Evolutionary conservation across 2,329 filamentous ascomycete genomes (phyloP), one percentile per base, ranked within the genome.

Genomic region (Colletotrichum lindemuthianum): DNA sequence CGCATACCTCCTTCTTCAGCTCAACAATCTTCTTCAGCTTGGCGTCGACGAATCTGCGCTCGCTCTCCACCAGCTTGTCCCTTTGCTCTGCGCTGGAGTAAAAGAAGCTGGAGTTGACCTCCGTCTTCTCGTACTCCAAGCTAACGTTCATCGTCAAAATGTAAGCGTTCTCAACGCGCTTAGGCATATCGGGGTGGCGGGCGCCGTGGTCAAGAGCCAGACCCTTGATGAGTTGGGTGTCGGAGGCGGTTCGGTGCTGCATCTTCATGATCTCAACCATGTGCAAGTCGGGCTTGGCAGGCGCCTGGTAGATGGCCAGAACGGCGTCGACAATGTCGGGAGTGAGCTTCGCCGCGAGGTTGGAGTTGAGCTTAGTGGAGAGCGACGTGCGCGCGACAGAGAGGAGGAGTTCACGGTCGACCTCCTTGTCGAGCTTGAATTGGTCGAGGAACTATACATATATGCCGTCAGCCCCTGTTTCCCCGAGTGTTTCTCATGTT

Each of bases 251-350:
- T 71, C 95, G 92, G 83, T 99, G 96, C 82, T 99, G 96, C 95
- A 99, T 98, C 78, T 97, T 98, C 96, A 99, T 99, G 73, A 99
- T 98, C 81, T 99, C 96, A 70, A 99, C 87, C 96, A 99, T 99
- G 84, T 98, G 95, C 74, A 99, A 81, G 80, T 99, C 96, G 60
- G 96, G 96, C 83, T 98, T 98, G 68, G 88, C 89, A 33, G 92
- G 92, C 15, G 92, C 84, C 77, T 93, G 87, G 83, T 97, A 94
- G 77, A 99, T 99, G 69, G 96, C 88, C 61, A 99, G 89, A 51
- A 99, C 96, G 65, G 96, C 92, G 76, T 99, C 96, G 74, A 98
- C 96, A 73, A 99, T 97, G 72, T 93, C 92, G 63, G 96, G 93
- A 0, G 94, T 98, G 67, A 99, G 89, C 77, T 94, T 92, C 76